phyloP scores from a whole-genome alignment of 805 yeast species.

The Cephaloascus albidus region DNA sequence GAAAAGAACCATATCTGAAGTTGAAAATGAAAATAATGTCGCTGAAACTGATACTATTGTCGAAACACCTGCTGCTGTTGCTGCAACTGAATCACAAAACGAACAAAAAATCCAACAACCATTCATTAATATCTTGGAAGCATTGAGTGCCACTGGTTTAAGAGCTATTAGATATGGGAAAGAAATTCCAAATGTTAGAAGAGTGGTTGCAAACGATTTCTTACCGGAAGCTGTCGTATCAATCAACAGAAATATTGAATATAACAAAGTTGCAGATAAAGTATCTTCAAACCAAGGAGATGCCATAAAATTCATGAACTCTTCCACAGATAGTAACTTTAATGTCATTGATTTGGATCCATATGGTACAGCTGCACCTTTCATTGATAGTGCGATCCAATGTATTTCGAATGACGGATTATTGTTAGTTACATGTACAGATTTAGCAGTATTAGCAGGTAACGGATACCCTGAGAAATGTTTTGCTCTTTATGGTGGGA shows the following conservation, averaged over 20 bases:
- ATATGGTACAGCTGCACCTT: constrained; percentile 95
- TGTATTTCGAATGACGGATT: constrained; percentile 78
- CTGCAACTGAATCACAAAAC: background rate
- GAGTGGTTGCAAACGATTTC: constrained; percentile 84
- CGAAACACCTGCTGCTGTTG: background rate
- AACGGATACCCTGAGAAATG: constrained; percentile 96
- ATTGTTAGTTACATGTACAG: constrained; percentile 89
- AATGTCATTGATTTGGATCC: constrained; percentile 95
- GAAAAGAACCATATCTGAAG: constrained; percentile 12
- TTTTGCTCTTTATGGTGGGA: constrained; percentile 90
- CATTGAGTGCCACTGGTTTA: constrained; percentile 89
- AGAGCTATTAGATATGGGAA: constrained; percentile 90
- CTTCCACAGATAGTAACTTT: constrained; percentile 39
- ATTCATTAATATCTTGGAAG: constrained; percentile 71
- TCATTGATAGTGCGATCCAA: constrained; percentile 86
- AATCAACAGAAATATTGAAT: constrained; percentile 60
- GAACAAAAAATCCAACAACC: constrained; percentile 15
- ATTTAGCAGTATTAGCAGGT: constrained; percentile 91
- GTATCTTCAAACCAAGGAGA: constrained; percentile 75
- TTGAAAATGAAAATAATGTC: constrained; percentile 14
- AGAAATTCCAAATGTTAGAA: constrained; percentile 71
- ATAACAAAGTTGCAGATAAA: constrained; percentile 47
- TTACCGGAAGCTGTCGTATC: constrained; percentile 78
- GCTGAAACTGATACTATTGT: constrained; percentile 7
- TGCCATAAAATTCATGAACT: constrained; percentile 75